These are phyloP conservation scores for Cercospora sojina DNA, from an alignment of 2,329 filamentous ascomycete species.

Conservation along the genomic window DNA sequence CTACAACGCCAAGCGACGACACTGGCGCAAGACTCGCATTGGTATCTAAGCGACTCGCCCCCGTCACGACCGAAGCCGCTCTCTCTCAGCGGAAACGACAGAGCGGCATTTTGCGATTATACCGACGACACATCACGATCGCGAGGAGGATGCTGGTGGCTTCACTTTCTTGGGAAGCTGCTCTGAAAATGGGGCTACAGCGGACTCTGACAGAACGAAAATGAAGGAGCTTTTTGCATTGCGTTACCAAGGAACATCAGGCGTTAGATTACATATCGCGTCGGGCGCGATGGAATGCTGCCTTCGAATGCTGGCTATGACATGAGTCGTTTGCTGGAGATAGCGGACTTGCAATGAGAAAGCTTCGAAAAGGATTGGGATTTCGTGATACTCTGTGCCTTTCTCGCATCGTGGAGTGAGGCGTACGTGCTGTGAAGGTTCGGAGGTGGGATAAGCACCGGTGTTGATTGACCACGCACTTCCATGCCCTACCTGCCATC, in stretches of 20 bases:
- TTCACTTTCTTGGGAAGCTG: background rate
- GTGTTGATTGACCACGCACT: background rate
- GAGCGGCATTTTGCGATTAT: conserved; percentile 10
- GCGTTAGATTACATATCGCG: conserved; percentile 19
- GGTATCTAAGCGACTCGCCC: conserved; percentile 77
- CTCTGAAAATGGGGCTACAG: conserved; percentile 8
- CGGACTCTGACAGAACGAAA: conserved; percentile 15
- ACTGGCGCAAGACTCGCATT: conserved; percentile 99
- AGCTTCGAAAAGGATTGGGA: conserved; percentile 20
- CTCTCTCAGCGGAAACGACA: conserved; percentile 19
- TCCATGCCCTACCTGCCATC: background rate
- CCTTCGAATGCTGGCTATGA: conserved; percentile 17
- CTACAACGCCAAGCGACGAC: conserved; percentile 99
- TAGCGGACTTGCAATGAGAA: conserved; percentile 29
- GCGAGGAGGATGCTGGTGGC: conserved; percentile 12
- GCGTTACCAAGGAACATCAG: conserved; percentile 14
- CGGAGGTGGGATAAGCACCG: background rate
- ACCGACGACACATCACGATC: conserved; percentile 14
- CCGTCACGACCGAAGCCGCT: conserved; percentile 22
- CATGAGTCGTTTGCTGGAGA: conserved; percentile 21
- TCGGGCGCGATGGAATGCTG: conserved; percentile 22
- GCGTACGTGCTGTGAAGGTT: background rate
- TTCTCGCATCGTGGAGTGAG: background rate
- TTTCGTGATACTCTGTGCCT: background rate
- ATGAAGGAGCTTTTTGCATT: background rate